Evolutionary conservation across 495 filamentous ascomycete genomes (phyloP), one percentile per base, ranked within the genome.

Genomic region (Podospora pseudopauciseta): DNA sequence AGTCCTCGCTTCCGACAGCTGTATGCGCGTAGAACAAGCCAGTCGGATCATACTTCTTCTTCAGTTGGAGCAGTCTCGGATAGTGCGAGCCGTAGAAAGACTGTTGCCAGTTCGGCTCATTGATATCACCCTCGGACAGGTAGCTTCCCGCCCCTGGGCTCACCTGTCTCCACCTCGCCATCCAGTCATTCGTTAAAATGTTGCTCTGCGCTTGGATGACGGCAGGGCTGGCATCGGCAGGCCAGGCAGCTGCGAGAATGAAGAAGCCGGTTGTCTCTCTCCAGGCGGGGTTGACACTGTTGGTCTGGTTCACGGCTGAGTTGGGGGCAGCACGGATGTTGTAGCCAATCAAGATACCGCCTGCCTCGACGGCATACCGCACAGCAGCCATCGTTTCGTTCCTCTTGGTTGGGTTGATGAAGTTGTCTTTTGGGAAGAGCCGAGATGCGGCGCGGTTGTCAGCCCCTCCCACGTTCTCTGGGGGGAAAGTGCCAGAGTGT

Each of bases 71-170:
- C 65, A 89, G 74, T 11, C 82, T 76, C 1, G 67, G 71, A 70
- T 90, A 90, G 55, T 86, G 78, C 32, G 20, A 15, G 0, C 87
- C 87, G 64, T 84, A 90, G 74, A 87, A 89, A 5, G 80, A 73
- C 74, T 83, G 75, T 76, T 89, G 83, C 78, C 85, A 89, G 65
- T 87, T 71, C 0, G 87, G 86, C 76, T 89, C 86, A 23, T 80
- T 75, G 49, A 84, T 80, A 72, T 88, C 84, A 2, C 76, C 83
- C 73, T 86, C 84, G 59, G 81, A 81, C 68, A 84, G 65, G 71
- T 85, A 85, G 9, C 79, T 70, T 3, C 83, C 84, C 1, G 74
- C 72, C 1, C 77, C 78, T 0, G 80, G 80, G n/a, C 76, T 77
- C 20, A 84, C 74, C 15, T 74, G 78, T 27, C 77, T 67, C 81